phyloP scores from a whole-genome alignment of 192 early-diverging fungal species.

The Entomortierella parvispora region DNA sequence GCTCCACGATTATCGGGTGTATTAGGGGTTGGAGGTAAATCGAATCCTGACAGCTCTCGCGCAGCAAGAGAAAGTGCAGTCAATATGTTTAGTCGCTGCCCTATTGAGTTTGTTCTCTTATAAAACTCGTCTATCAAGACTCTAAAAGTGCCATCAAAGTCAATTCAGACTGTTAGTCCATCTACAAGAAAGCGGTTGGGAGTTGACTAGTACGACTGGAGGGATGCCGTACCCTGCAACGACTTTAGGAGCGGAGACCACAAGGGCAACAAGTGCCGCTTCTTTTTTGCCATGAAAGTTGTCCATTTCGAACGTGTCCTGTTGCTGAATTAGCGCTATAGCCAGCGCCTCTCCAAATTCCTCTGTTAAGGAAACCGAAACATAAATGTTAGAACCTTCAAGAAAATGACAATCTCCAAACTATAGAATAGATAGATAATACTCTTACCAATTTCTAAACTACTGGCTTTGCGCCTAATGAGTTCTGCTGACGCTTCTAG shows the following conservation, averaged over 20 bases:
- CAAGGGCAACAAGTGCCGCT: conserved; percentile 24
- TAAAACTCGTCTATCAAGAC: conserved; percentile 38
- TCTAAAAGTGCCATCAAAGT: neutral
- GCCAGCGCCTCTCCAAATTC: conserved; percentile 31
- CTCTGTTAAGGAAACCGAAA: conserved; percentile 5
- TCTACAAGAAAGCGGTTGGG: neutral
- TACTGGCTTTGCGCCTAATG: conserved; percentile 39
- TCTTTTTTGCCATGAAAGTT: conserved; percentile 27
- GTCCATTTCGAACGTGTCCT: conserved; percentile 26
- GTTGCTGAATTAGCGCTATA: neutral
- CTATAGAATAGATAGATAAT: neutral
- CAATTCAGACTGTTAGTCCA: neutral
- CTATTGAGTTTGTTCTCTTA: conserved; percentile 31
- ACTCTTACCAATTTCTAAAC: conserved; percentile 37
- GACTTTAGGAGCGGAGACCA: conserved; percentile 19
- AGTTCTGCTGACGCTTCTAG: conserved; percentile 27
- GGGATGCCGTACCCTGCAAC: no score
- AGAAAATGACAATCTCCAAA: neutral
- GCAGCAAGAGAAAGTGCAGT: conserved; percentile 31
- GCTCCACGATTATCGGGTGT: no score
- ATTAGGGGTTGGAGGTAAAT: conserved; percentile 6
- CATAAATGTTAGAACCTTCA: neutral
- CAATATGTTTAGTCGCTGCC: conserved; percentile 38
- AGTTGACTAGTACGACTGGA: no score
- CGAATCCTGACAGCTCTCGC: conserved; percentile 27